A percentile compares a stretch with the other conserved stretches of the same genome.
phyloP scores from a whole-genome alignment of 202 grass and related monocot genomes.

The Brachypodium distachyon region DNA sequence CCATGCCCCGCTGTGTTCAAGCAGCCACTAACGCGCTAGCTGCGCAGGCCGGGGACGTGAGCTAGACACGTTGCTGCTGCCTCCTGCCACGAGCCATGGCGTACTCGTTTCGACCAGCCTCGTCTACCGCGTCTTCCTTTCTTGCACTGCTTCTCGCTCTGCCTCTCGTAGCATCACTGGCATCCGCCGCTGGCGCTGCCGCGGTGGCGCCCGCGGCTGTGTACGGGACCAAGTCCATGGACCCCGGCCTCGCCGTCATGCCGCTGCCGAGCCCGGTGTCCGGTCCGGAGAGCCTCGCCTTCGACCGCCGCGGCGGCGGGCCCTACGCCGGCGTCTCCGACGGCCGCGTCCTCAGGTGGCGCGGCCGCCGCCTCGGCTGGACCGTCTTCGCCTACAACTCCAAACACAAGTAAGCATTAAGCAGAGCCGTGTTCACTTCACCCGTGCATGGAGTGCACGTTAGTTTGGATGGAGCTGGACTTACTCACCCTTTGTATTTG shows the following conservation, averaged over 20 bases:
- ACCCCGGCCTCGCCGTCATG: conserved; percentile 24
- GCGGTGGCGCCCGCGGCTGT: background rate
- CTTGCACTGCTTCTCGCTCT: background rate
- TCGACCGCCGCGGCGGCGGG: conserved; percentile 53
- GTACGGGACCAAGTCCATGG: conserved; percentile 31
- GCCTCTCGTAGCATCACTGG: background rate
- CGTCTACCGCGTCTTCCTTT: background rate
- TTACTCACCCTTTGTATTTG: background rate
- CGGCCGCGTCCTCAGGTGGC: conserved; percentile 65
- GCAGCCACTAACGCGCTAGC: background rate
- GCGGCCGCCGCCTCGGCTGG: conserved; percentile 39
- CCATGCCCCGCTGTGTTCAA: background rate
- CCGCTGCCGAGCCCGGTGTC: conserved; percentile 13
- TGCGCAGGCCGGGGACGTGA: no score
- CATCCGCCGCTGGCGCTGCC: background rate
- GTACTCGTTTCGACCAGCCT: background rate
- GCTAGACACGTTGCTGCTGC: no score
- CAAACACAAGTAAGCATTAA: conserved; percentile 26
- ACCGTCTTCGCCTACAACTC: conserved; percentile 58
- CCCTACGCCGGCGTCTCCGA: conserved; percentile 83
- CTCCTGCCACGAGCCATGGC: background rate
- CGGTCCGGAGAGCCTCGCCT: conserved; percentile 79
- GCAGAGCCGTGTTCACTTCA: no score
- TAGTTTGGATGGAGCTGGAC: no score
- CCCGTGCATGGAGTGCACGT: background rate